Conservation (phyloP, 805 yeast species). For the Wickerhamiella musiphila region DNA sequence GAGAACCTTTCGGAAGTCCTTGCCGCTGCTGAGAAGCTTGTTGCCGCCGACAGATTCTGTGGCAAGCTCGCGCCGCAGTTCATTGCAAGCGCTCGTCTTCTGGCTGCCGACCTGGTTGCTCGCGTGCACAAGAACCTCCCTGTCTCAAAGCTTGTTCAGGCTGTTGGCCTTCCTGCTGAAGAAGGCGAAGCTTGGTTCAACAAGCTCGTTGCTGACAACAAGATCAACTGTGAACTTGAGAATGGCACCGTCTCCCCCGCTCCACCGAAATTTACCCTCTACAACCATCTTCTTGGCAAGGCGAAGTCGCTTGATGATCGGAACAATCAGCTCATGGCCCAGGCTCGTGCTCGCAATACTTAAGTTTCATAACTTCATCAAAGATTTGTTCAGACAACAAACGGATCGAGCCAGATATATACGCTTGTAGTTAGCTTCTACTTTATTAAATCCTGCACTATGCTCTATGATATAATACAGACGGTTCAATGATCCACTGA, state of each 20-base stretch:
- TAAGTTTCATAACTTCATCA: too few relatives aligned
- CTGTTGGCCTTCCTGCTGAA: slow-evolving; percentile 29
- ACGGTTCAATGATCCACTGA: too few relatives aligned
- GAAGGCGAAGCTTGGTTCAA: slow-evolving; percentile 37
- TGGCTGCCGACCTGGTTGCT: slow-evolving; percentile 36
- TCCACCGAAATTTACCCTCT: slow-evolving; percentile 30
- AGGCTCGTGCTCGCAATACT: slow-evolving; percentile 3
- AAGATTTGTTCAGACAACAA: too few relatives aligned
- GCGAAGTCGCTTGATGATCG: slow-evolving; percentile 48
- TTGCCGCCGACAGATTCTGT: slow-evolving; percentile 42
- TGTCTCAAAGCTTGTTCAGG: slow-evolving; percentile 28
- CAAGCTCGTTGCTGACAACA: slow-evolving; percentile 31
- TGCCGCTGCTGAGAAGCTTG: slow-evolving; percentile 29
- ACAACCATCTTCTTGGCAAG: slow-evolving; percentile 52
- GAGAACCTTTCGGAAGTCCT: slow-evolving; percentile 34
- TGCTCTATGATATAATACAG: too few relatives aligned
- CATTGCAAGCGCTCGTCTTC: slow-evolving; percentile 30
- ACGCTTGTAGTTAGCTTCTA: too few relatives aligned
- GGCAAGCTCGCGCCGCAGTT: slow-evolving; percentile 26
- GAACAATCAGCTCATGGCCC: slow-evolving; percentile 34
- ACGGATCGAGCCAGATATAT: too few relatives aligned
- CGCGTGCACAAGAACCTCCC: slow-evolving; percentile 36
- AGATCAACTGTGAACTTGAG: slow-evolving; percentile 37
- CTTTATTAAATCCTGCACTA: too few relatives aligned
- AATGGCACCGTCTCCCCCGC: slow-evolving; percentile 32